A percentile compares a stretch with the other conserved stretches of the same genome.
phyloP scores from a whole-genome alignment of 2,329 filamentous ascomycete genomes.

The Chrysoporthe cubensis region DNA sequence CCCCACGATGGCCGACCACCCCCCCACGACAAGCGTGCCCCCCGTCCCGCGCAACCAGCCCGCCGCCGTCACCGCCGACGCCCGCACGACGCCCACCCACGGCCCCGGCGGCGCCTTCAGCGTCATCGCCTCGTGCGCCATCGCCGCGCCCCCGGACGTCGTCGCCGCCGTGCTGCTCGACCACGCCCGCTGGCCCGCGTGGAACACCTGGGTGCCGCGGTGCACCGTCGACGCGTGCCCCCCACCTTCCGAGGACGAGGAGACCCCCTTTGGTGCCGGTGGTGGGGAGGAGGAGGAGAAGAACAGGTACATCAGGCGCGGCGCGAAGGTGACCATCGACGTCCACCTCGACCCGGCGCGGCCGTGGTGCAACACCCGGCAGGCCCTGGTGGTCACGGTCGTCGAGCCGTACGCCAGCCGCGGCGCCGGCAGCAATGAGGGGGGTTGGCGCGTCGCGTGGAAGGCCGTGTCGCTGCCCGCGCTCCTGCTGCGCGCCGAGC shows the following conservation, averaged over 20 bases:
- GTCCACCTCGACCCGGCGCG: conserved; percentile 38
- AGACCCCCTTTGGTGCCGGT: background rate
- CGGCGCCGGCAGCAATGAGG: conserved; percentile 26
- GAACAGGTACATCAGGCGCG: conserved; percentile 35
- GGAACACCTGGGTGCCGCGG: conserved; percentile 42
- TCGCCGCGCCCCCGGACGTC: conserved; percentile 39
- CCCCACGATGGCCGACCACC: background rate
- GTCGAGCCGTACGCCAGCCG: conserved; percentile 41
- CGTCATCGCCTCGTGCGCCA: conserved; percentile 39
- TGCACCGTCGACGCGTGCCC: conserved; percentile 35
- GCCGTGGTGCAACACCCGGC: conserved; percentile 23
- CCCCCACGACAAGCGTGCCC: conserved; percentile 25
- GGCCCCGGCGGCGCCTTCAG: conserved; percentile 37
- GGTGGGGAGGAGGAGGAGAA: background rate
- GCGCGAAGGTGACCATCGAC: conserved; percentile 40
- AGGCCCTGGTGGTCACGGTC: conserved; percentile 36
- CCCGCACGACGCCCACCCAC: conserved; percentile 39
- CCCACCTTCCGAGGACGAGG: conserved; percentile 16
- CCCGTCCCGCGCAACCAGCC: conserved; percentile 28
- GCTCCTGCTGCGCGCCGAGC: conserved; percentile 43
- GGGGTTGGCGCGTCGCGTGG: conserved; percentile 47
- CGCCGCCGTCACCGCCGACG: conserved; percentile 27
- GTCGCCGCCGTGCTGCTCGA: conserved; percentile 42
- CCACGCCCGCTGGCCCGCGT: conserved; percentile 39
- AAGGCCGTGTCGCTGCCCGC: conserved; percentile 37